Evolutionary conservation across 2,329 filamentous ascomycete genomes (phyloP).

Genomic region (Chaetomium sp.): DNA sequence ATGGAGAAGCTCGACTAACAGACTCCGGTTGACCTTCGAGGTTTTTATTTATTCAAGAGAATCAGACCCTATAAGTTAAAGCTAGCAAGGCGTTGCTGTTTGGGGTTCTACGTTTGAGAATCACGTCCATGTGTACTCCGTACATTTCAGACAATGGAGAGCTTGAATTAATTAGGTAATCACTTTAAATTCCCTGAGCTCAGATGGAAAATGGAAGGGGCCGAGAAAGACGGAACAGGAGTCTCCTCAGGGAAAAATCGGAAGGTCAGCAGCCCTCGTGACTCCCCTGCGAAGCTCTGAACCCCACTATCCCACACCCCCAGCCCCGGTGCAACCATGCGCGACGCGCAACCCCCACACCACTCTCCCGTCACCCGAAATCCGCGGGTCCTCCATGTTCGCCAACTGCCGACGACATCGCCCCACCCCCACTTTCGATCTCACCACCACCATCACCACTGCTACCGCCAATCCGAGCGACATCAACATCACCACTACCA

Average conservation of each 20-base stretch:
- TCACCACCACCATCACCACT: not conserved
- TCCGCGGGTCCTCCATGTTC: not conserved
- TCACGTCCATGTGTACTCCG: no score
- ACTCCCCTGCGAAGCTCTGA: constrained; percentile 2
- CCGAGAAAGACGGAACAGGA: no score
- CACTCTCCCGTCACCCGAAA: not conserved
- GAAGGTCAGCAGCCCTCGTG: constrained; percentile 5
- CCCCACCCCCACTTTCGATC: not conserved
- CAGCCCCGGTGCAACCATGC: not conserved
- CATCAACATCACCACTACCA: not conserved
- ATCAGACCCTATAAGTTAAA: no score
- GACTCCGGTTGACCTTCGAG: no score
- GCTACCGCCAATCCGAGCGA: not conserved
- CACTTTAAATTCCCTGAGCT: no score
- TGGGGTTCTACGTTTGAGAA: no score
- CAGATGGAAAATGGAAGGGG: no score
- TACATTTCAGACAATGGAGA: no score
- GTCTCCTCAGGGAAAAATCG: not conserved
- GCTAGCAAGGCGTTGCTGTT: no score
- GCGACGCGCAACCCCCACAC: not conserved
- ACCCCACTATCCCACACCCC: not conserved
- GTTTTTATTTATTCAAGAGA: no score
- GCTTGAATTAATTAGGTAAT: no score
- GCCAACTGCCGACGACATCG: constrained; percentile 4
- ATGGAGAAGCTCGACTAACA: no score